Base-by-base conservation (phyloP, 805 yeast genomes). In the Isabelozyma rhagii region DNA sequence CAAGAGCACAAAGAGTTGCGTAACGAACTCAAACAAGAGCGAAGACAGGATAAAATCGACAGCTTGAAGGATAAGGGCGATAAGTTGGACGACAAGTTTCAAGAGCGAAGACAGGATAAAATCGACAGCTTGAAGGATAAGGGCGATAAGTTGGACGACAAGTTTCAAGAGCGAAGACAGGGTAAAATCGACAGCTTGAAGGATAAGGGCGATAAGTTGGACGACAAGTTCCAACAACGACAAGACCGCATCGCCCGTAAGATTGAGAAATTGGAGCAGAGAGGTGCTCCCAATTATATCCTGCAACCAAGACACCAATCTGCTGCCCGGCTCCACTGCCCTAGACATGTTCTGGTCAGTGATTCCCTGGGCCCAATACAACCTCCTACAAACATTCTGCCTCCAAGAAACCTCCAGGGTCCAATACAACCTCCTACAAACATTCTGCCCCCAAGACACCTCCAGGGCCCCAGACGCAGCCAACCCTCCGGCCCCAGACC, bases 41-140 rank as follows among this genome's bases (percentile, higher is more conserved):
- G 49, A 11, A 46, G 27, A 39, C 18, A 45, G 18, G 50, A 39
- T 15, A 45, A 25, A 48, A 48, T 39, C 36, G 43, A 27, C 28
- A 49, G 36, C 36, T 29, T 9, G 13, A 29, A 9, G 36, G 36
- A 29, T 11, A 29, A 15, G 53, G 47, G 11, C 25, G 25, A 21
- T 21, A 21, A 21, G 25, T 21, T 21, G 25, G 25, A 21, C 25
- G 25, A 5, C 25, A 21, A 21, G 25, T 21, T 21, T 5, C 25
- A 21, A 21, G 41, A 46, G 14, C 45, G 45, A 31, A n/a, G n/a
- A n/a, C n/a, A 45, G 53, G 43, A 45, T n/a, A n/a, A n/a, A n/a
- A n/a, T n/a, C n/a, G n/a, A n/a, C n/a, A n/a, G n/a, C n/a, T n/a
- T n/a, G n/a, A n/a, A n/a, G n/a, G n/a, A n/a, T n/a, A n/a, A n/a